Evolutionary conservation across 768 basidiomycete species (phyloP).

Genomic region (Phylloporus arenicola): DNA sequence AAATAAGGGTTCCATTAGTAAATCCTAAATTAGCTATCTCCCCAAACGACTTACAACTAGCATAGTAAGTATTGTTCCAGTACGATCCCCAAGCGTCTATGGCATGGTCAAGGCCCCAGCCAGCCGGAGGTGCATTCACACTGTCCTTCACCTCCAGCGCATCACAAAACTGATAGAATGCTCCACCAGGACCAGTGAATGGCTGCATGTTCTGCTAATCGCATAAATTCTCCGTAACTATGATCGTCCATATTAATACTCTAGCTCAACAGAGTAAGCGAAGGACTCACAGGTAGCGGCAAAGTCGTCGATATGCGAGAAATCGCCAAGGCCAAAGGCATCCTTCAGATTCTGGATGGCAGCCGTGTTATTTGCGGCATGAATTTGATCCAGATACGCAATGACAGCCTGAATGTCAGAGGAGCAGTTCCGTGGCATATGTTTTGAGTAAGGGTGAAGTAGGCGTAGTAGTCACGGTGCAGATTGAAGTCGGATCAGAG

Average conservation of each 20-base stretch:
- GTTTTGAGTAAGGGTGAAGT: conserved; percentile 64
- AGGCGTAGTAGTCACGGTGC: conserved; percentile 33
- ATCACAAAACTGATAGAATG: conserved; percentile 39
- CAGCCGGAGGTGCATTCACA: conserved; percentile 38
- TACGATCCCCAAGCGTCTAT: conserved; percentile 55
- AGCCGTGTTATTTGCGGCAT: conserved; percentile 37
- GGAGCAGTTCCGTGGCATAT: conserved; percentile 71
- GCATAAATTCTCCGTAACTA: conserved; percentile 49
- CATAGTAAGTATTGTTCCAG: conserved; percentile 49
- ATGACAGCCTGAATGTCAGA: conserved; percentile 64
- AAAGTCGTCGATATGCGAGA: conserved; percentile 63
- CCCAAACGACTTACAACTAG: conserved; percentile 34
- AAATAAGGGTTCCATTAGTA: conserved; percentile 29
- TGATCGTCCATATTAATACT: conserved; percentile 15
- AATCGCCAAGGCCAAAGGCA: conserved; percentile 49
- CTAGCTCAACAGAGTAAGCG: not conserved
- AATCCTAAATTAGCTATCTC: not conserved
- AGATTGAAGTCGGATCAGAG: conserved; percentile 1
- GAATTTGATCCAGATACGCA: conserved; percentile 53
- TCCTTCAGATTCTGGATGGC: conserved; percentile 53
- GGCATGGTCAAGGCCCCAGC: conserved; percentile 62
- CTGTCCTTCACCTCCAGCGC: conserved; percentile 37
- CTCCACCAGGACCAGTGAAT: conserved; percentile 35
- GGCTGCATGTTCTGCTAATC: conserved; percentile 69
- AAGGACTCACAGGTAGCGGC: conserved; percentile 45